Conservation (phyloP, 129 eudicot species). For the Helianthus tuberosus region DNA sequence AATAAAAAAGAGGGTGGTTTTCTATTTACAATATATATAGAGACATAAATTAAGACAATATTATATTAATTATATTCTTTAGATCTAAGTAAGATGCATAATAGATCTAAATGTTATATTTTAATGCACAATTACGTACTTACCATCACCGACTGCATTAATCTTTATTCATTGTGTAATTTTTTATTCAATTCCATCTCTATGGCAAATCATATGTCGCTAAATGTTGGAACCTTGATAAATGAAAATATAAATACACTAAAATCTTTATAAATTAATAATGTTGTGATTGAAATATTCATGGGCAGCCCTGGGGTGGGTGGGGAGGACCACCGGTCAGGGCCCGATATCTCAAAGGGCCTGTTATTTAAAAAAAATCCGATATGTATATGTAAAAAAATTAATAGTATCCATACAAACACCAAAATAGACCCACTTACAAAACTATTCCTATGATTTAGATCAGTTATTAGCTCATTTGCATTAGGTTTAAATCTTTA, state of each 20-base stretch:
- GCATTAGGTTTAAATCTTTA: too few relatives aligned
- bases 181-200: neutral
- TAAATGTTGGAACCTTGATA: neutral
- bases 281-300: too few relatives aligned
- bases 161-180: neutral
- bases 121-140: neutral
- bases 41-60: neutral
- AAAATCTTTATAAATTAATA: too few relatives aligned
- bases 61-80: conserved; percentile 14
- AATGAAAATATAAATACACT: neutral
- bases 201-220: neutral
- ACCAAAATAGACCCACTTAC: too few relatives aligned
- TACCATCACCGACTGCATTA: neutral
- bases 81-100: conserved; percentile 17
- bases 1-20: neutral
- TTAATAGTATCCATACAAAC: too few relatives aligned
- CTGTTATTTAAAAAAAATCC: too few relatives aligned
- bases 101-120: conserved; percentile 5
- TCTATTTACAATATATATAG: neutral
- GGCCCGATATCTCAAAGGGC: too few relatives aligned
- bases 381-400: too few relatives aligned
- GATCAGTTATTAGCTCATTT: too few relatives aligned
- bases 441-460: too few relatives aligned
- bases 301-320: too few relatives aligned
- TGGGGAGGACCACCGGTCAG: too few relatives aligned